Evolutionary conservation across 202 grass and related monocot genomes (phyloP).

Genomic region (Setaria viridis): DNA sequence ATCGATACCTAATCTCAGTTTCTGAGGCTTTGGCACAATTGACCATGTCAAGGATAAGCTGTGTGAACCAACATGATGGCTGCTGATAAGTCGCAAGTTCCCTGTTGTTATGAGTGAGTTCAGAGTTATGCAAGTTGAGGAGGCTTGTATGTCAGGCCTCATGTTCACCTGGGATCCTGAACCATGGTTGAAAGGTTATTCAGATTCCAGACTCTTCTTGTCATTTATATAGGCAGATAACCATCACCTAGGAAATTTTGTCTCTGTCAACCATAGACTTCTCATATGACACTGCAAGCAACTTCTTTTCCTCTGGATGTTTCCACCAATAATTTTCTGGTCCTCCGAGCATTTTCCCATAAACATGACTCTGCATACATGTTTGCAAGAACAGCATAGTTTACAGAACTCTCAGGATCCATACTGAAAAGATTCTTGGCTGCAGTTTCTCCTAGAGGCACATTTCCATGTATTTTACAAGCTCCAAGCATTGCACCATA

Average conservation of each 20-base stretch:
- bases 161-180: constrained; percentile 12
- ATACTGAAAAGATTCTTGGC: constrained; percentile 59
- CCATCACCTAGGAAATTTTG: constrained; percentile 20
- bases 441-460: constrained; percentile 62
- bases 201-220: constrained; percentile 6
- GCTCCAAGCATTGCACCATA: constrained; percentile 84
- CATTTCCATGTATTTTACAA: constrained; percentile 66
- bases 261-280: not conserved
- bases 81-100: not conserved
- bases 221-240: not conserved
- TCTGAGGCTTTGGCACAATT: constrained; percentile 32
- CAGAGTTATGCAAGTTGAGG: not conserved
- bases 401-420: constrained; percentile 63
- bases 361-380: constrained; percentile 70
- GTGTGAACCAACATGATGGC: constrained; percentile 31
- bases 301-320: constrained; percentile 56
- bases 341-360: constrained; percentile 73
- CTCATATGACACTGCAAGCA: constrained; percentile 60
- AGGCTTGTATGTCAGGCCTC: not conserved
- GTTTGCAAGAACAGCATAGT: constrained; percentile 81
- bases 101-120: not conserved
- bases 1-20: not conserved
- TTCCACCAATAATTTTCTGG: constrained; percentile 61
- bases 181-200: constrained; percentile 4
- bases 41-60: constrained; percentile 41